These are phyloP conservation scores for Nicotiana obtusifolia DNA, from an alignment of 257 asterid genomes.

Conservation along the genomic window DNA sequence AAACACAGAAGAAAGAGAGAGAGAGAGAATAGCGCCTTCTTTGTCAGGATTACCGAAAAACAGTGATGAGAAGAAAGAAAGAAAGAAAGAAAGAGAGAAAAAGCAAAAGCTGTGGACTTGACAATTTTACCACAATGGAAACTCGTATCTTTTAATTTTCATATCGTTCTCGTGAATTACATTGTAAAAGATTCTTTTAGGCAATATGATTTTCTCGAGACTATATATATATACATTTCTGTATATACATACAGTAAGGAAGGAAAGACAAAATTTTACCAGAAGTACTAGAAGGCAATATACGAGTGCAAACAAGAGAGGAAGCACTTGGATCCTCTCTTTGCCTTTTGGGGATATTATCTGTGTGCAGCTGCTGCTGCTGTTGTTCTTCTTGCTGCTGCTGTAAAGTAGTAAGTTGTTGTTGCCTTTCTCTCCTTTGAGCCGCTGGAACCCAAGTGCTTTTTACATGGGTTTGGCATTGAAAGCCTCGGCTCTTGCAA, in stretches of 20 bases:
- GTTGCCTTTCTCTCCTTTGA: constrained; percentile 70
- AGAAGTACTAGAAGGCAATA: constrained; percentile 36
- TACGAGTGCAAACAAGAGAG: constrained; percentile 53
- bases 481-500: constrained; percentile 82
- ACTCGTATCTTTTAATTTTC: background rate
- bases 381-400: constrained; percentile 14
- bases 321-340: constrained; percentile 43
- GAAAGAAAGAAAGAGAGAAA: constrained; percentile 16
- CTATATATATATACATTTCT: background rate
- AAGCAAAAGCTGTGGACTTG: constrained; percentile 26
- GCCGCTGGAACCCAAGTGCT: constrained; percentile 96
- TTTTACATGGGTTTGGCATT: constrained; percentile 68
- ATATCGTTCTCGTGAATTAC: background rate
- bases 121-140: background rate
- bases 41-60: constrained; percentile 41
- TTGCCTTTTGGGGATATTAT: constrained; percentile 29
- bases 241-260: background rate
- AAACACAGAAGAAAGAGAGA: background rate
- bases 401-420: constrained; percentile 35
- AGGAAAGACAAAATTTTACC: constrained; percentile 24
- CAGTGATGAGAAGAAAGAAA: constrained; percentile 31
- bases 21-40: constrained; percentile 26
- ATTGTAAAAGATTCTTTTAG: background rate
- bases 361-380: constrained; percentile 10
- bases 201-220: background rate